phyloP scores from a whole-genome alignment of 768 basidiomycete species.

The Mycena olivaceomarginata region DNA sequence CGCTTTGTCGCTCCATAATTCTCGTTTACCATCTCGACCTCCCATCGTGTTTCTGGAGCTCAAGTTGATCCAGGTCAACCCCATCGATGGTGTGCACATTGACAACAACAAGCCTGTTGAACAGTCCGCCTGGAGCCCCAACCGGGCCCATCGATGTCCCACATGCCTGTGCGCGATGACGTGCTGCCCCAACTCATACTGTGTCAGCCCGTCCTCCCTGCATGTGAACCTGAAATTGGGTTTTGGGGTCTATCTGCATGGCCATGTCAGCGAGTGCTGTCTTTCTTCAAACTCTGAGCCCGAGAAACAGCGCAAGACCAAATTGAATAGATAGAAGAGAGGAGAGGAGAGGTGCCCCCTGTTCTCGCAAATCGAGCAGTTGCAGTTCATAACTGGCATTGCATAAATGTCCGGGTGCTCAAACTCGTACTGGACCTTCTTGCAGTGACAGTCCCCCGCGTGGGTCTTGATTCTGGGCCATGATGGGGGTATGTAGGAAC shows the following conservation, averaged over 20 bases:
- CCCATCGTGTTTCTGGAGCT: background rate
- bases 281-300: too few species aligned
- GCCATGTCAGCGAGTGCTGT: too few species aligned
- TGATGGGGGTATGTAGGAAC: too few species aligned
- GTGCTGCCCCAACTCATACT: background rate
- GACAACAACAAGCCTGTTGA: background rate
- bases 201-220: slow-evolving; percentile 21
- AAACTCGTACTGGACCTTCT: too few species aligned
- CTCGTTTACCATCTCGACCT: background rate
- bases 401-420: too few species aligned
- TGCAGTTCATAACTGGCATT: too few species aligned
- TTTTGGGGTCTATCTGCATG: slow-evolving; percentile 20
- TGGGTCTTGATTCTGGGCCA: background rate
- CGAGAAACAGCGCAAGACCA: too few species aligned
- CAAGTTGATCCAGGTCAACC: slow-evolving; percentile 19
- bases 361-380: too few species aligned
- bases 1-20: too few species aligned
- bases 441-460: too few species aligned
- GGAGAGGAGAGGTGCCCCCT: too few species aligned
- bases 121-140: background rate
- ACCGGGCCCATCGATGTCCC: slow-evolving; percentile 20
- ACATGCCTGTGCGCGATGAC: slow-evolving; percentile 20
- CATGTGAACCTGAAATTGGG: slow-evolving; percentile 34
- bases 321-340: too few species aligned
- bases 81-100: slow-evolving; percentile 33